Conservation (phyloP, 306 rosid genomes). For the Macrotyloma uniflorum region DNA sequence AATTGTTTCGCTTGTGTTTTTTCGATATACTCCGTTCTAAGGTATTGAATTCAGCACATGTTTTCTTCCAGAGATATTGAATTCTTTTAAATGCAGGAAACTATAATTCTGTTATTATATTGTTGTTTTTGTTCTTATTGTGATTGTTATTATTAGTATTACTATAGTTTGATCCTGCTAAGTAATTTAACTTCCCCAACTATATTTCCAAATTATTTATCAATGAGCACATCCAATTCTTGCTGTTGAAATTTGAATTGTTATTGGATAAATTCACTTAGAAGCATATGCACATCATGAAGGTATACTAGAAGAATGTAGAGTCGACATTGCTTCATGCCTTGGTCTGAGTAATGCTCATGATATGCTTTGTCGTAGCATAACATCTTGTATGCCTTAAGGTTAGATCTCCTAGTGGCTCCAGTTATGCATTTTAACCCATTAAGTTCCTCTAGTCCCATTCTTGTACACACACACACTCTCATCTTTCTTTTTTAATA, state of each 20-base stretch:
- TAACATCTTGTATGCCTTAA: conserved; percentile 1
- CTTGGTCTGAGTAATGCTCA: neutral
- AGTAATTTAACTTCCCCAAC: conserved; percentile 6
- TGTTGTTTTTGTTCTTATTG: neutral
- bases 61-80: neutral
- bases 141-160: neutral
- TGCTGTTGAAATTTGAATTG: conserved; percentile 17
- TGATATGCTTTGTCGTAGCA: conserved; percentile 10
- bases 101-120: neutral
- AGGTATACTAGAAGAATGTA: neutral
- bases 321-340: neutral
- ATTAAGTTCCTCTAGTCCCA: neutral
- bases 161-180: neutral
- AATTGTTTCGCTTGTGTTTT: conserved; percentile 87
- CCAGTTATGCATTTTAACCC: neutral
- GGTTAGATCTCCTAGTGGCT: conserved; percentile 5
- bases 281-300: neutral
- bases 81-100: conserved; percentile 18
- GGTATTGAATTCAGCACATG: conserved; percentile 53
- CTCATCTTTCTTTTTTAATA: neutral
- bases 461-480: no score
- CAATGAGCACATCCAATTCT: conserved; percentile 12
- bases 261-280: neutral
- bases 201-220: neutral
- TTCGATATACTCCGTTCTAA: conserved; percentile 83